A percentile compares a stretch with the other conserved stretches of the same genome.
Conservation (phyloP, 1,139 yeast genomes). For the Kodamaea sp. region DNA sequence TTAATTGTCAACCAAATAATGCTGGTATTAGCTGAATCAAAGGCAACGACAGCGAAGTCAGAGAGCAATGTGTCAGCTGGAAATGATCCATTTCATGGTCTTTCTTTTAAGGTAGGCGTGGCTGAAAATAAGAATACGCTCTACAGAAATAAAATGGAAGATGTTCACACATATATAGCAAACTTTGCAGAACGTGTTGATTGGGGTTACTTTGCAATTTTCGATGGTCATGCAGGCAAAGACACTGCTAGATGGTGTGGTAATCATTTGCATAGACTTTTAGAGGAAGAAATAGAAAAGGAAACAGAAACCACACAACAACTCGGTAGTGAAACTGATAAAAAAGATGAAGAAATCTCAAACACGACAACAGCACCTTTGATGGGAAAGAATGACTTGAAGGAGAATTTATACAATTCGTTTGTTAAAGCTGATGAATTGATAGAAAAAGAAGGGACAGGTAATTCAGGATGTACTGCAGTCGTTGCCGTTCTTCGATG, state of each 20-base stretch:
- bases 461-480: conserved; percentile 88
- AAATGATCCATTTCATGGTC: conserved; percentile 43
- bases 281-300: conserved; percentile 48
- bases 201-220: conserved; percentile 94
- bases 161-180: conserved; percentile 89
- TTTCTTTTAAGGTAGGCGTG: conserved; percentile 78
- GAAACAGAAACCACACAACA: conserved; percentile 5
- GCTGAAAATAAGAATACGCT: conserved; percentile 82
- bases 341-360: conserved; percentile 9
- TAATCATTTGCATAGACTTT: conserved; percentile 67
- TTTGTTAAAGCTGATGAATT: conserved; percentile 73
- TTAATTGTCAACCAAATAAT: too few relatives aligned
- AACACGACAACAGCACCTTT: conserved; percentile 15
- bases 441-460: conserved; percentile 57
- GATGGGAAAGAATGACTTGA: conserved; percentile 24
- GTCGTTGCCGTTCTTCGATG: conserved; percentile 90
- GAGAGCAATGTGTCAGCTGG: too few relatives aligned
- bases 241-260: conserved; percentile 97
- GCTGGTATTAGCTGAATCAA: too few relatives aligned
- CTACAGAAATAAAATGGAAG: conserved; percentile 91
- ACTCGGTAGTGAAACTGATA: background rate
- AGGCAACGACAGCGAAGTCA: too few relatives aligned
- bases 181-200: conserved; percentile 86
- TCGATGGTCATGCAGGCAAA: conserved; percentile 97
- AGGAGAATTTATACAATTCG: conserved; percentile 54